Conservation (phyloP, 805 yeast species). For the Kazachstania viticola region DNA sequence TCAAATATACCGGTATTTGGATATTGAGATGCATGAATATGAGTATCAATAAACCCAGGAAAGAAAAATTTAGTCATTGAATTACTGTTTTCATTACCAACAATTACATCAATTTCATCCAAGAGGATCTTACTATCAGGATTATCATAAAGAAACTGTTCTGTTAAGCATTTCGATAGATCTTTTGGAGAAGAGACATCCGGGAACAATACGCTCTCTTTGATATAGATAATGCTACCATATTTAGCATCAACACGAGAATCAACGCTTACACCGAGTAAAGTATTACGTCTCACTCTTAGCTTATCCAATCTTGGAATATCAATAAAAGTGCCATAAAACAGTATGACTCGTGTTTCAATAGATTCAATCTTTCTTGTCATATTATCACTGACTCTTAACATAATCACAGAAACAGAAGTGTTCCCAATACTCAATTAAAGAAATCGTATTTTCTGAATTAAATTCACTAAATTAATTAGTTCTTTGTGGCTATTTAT, state of each 20-base stretch:
- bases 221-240: constrained; percentile 36
- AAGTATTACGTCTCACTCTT: constrained; percentile 42
- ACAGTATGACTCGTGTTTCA: too few species aligned
- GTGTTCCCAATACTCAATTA: too few species aligned
- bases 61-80: too few species aligned
- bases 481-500: too few species aligned
- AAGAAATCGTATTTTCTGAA: too few species aligned
- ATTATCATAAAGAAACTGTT: too few species aligned
- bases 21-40: constrained; percentile 76
- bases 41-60: constrained; percentile 78
- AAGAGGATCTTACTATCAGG: too few species aligned
- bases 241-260: too few species aligned
- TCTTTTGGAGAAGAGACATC: constrained; percentile 8
- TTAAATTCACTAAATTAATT: too few species aligned
- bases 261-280: constrained; percentile 43
- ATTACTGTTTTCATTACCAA: constrained; percentile 1
- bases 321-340: constrained; percentile 63
- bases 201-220: constrained; percentile 10
- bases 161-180: constrained; percentile 20
- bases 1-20: constrained; percentile 81
- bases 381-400: too few species aligned
- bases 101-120: background rate
- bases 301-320: constrained; percentile 50
- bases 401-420: too few species aligned
- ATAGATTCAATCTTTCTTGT: too few species aligned